A percentile compares a stretch with the other conserved stretches of the same genome.
Evolutionary conservation across 768 basidiomycete species (phyloP).

Genomic region (Boletus insuetus): DNA sequence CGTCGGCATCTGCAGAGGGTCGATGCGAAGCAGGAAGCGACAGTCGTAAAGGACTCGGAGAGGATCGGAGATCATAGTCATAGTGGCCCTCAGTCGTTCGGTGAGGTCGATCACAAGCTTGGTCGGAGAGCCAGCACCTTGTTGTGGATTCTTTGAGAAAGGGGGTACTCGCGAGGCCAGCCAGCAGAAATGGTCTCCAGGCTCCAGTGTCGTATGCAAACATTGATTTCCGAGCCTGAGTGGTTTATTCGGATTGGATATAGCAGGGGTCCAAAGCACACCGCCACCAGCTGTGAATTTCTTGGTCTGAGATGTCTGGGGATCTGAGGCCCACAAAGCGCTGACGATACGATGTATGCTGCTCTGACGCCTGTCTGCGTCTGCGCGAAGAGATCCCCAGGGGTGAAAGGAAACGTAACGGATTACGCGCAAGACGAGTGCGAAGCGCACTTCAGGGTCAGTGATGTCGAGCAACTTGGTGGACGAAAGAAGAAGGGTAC

Average conservation of each 20-base stretch:
- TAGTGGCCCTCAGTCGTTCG: conserved; percentile 15
- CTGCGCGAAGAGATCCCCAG: conserved; percentile 71
- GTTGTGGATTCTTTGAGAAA: conserved; percentile 31
- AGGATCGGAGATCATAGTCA: conserved; percentile 5
- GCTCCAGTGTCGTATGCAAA: conserved; percentile 9
- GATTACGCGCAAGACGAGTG: conserved; percentile 52
- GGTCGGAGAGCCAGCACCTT: conserved; percentile 20
- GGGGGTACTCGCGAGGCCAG: conserved; percentile 59
- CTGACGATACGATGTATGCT: conserved; percentile 48
- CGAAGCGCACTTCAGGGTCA: conserved; percentile 35
- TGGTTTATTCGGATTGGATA: conserved; percentile 26
- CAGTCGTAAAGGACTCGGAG: conserved; percentile 58
- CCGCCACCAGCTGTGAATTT: conserved; percentile 57
- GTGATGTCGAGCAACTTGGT: conserved; percentile 32
- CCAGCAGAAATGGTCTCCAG: conserved; percentile 47
- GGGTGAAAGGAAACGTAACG: conserved; percentile 71
- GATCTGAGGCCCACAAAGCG: conserved; percentile 44
- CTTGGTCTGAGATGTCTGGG: conserved; percentile 19
- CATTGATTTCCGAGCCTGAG: conserved; percentile 20
- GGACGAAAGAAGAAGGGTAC: conserved; percentile 49
- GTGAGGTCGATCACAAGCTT: conserved; percentile 46
- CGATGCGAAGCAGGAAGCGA: conserved; percentile 56
- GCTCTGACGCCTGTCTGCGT: conserved; percentile 49
- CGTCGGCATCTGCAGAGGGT: conserved; percentile 42
- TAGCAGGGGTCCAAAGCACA: conserved; percentile 62